Conservation (phyloP, 139 green algal genomes). For the Chlamydomonas schloesseri region DNA sequence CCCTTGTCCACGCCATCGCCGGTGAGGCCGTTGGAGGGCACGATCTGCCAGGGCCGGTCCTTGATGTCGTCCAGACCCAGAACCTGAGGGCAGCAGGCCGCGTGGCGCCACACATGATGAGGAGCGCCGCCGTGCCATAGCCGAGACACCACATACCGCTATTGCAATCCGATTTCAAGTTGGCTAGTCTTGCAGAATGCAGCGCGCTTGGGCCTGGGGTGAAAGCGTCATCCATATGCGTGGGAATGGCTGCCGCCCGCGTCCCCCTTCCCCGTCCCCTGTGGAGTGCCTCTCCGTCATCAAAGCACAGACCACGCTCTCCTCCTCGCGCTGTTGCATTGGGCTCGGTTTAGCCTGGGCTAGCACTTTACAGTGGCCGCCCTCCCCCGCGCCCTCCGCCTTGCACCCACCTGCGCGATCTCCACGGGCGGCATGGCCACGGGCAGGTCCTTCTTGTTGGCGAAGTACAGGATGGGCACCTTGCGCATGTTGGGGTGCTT, state of each 20-base stretch:
- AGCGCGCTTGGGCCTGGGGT: no score
- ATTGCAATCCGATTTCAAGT: no score
- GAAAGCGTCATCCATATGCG: no score
- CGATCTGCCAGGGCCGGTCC: conserved; percentile 84
- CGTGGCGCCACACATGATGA: not conserved
- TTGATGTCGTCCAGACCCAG: conserved; percentile 79
- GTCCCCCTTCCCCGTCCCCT: no score
- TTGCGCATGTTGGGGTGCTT: conserved; percentile 55
- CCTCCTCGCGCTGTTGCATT: no score
- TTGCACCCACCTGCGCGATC: conserved; percentile 65
- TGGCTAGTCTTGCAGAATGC: no score
- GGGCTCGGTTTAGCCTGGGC: no score
- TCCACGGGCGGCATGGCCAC: conserved; percentile 72
- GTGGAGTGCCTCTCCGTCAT: no score
- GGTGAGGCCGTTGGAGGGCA: conserved; percentile 81
- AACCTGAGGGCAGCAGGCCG: conserved; percentile 37
- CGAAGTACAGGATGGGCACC: conserved; percentile 78
- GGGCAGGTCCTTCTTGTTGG: conserved; percentile 89
- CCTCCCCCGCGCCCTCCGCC: not conserved
- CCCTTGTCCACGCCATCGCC: conserved; percentile 80
- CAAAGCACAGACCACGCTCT: no score
- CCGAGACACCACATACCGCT: no score
- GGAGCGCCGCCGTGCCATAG: not conserved
- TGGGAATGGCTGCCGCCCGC: no score
- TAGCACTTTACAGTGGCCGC: no score